These are phyloP conservation scores for Scytalidium sp. DNA, from an alignment of 2,329 filamentous ascomycete genomes.

Conservation along the genomic window DNA sequence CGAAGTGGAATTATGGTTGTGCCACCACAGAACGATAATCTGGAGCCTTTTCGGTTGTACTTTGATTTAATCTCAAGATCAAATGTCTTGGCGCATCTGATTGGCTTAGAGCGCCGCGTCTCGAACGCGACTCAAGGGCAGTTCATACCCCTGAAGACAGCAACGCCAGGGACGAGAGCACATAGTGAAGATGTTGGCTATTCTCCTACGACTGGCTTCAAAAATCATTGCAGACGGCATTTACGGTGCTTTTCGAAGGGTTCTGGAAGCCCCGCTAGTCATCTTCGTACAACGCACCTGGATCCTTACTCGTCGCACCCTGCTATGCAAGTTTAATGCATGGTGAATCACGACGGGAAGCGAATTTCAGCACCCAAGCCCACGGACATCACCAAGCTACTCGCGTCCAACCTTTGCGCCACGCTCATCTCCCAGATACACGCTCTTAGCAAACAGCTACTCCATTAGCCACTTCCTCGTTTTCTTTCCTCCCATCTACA, in stretches of 20 bases:
- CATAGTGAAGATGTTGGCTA: no score
- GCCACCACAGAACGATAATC: no score
- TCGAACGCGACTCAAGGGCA: neutral
- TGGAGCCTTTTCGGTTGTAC: no score
- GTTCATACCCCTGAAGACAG: neutral
- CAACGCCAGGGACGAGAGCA: no score
- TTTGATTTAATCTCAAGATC: no score
- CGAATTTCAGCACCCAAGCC: no score
- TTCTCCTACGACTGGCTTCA: no score
- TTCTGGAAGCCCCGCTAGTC: no score
- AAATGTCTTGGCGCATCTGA: neutral
- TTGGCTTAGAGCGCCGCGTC: neutral
- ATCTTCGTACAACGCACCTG: neutral
- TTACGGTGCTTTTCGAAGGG: neutral
- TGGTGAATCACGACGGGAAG: neutral
- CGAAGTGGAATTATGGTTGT: no score
- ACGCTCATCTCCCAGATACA: neutral
- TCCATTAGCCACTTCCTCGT: neutral
- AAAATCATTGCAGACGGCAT: no score
- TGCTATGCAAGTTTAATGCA: neutral
- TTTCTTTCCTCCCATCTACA: neutral
- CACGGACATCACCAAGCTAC: neutral
- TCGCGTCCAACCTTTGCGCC: neutral
- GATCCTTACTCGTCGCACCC: neutral
- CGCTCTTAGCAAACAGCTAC: neutral